Evolutionary conservation across 2,329 filamentous ascomycete species (phyloP), one percentile per base, ranked within the genome.

Genomic region (Pseudohalonectria lignicola): DNA sequence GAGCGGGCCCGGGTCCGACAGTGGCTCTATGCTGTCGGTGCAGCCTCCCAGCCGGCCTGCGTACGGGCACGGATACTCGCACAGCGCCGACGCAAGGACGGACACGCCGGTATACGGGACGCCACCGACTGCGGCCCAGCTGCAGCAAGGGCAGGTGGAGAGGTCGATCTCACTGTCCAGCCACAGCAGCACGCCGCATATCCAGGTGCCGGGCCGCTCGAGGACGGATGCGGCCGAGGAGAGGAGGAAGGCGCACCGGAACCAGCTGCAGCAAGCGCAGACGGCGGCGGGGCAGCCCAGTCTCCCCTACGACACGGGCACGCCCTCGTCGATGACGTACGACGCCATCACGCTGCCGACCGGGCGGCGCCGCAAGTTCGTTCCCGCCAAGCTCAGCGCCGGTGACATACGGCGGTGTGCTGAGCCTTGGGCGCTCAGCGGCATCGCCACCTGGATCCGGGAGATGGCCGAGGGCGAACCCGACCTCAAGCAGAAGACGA

Each of bases 401-500:
- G 73, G 71, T 15, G 90, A 98, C 51, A 90, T 94, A 59, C 80
- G 78, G 48, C 86, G 78, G 52, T 98, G 92, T 52, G 59, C 68
- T 2, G 86, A 95, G 57, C 92, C 92, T 1, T 98, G 92, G 92
- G 87, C 90, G 1, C 66, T 98, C 34, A 94, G 86, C 56, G 75
- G 79, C n/a, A 77, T 98, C 43, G 78, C 90, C 30, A 63, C 71
- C 2, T 98, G 92, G 92, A 71, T 96, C 42, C 81, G 83, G 42
- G 79, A 82, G 40, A 82, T 96, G 74, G 86, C 86, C 10, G 88
- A 95, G 49, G 88, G 90, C 29, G 90, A 95, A 53, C 78, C 81
- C 10, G 87, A 98, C 57, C 64, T 98, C 34, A 87, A 83, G 54
- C 76, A 83, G 53, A 84, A 86, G 52, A 80, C 83, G 2, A 79